Base-by-base conservation (phyloP, 768 basidiomycete species). In the Podaxis sp. region DNA sequence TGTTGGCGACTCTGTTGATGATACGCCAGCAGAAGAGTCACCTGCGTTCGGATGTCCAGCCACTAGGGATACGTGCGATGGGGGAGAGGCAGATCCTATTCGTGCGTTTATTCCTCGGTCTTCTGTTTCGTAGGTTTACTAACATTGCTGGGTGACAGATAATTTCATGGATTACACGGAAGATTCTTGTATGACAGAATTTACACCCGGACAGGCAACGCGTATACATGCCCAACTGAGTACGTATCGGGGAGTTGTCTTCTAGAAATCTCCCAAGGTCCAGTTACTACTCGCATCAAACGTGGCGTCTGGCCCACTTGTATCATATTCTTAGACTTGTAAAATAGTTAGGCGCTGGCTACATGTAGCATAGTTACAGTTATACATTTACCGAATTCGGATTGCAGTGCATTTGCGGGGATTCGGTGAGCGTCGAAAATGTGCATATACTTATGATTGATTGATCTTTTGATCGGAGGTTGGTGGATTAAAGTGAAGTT, bases 151-250 rank as follows among this genome's bases (percentile, higher is more conserved):
- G 49, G 33, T 5, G 15, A 4, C 65, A 75, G 74, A 72, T 56
- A 79, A 80, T 71, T 76, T 61, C 64, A 76, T 77, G 74, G 73
- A 75, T 55, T 74, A 74, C 64, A 64, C 72, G 15, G 67, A 72
- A 53, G 75, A 77, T 61, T 40, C 40, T 0, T 77, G 75, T 68
- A 68, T 71, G 66, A 68, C 57, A 22, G 53, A 70, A 33, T 76
- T 77, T 61, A 73, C 74, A 0, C 59, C 65, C 1, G 75, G 74
- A 3, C 76, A 77, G 54, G 48, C 19, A 67, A 52, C 3, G 46
- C 71, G 58, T 64, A 65, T 65, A 19, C n/a, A 57, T 19, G 49
- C 56, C 3, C 55, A 57, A 15, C 48, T 65, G 17, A 19, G 56
- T 15, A 65, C 64, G 6, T 65, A 65, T 57, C 53, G 64, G 7